phyloP scores from a whole-genome alignment of 768 basidiomycete species.

The Xerocomus potaroensis region DNA sequence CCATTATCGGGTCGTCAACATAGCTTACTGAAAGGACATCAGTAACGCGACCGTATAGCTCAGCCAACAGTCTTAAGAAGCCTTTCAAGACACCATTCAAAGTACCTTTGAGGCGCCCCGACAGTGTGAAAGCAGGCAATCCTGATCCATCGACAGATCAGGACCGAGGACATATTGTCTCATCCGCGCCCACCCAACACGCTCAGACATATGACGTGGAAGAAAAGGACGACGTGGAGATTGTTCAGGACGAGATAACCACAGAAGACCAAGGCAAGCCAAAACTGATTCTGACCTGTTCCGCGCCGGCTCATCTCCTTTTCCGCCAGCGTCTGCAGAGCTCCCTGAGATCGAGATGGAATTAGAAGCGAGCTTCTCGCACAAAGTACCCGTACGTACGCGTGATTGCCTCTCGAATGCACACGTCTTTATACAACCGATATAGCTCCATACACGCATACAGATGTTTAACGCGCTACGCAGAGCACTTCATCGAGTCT shows the following conservation, averaged over 20 bases:
- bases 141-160: not conserved
- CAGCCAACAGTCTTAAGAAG: conserved; percentile 39
- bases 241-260: conserved; percentile 4
- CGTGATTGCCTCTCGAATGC: too few relatives aligned
- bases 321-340: conserved; percentile 3
- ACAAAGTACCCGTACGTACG: conserved; percentile 38
- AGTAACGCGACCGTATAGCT: conserved; percentile 49
- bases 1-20: not conserved
- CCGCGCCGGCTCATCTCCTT: not conserved
- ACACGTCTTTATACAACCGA: not conserved
- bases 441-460: conserved; percentile 35
- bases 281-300: too few relatives aligned
- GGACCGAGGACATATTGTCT: not conserved
- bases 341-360: conserved; percentile 31
- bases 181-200: not conserved
- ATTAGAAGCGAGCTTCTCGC: conserved; percentile 38
- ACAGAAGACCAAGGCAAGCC: not conserved
- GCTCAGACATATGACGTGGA: not conserved
- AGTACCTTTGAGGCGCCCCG: conserved; percentile 43
- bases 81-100: conserved; percentile 39
- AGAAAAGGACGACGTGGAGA: conserved; percentile 6
- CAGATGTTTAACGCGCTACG: conserved; percentile 38
- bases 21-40: not conserved
- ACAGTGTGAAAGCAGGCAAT: conserved; percentile 1
- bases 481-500: conserved; percentile 31